These are phyloP conservation scores for Ophiosphaerella korrae DNA, from an alignment of 2,329 filamentous ascomycete genomes.

Conservation along the genomic window DNA sequence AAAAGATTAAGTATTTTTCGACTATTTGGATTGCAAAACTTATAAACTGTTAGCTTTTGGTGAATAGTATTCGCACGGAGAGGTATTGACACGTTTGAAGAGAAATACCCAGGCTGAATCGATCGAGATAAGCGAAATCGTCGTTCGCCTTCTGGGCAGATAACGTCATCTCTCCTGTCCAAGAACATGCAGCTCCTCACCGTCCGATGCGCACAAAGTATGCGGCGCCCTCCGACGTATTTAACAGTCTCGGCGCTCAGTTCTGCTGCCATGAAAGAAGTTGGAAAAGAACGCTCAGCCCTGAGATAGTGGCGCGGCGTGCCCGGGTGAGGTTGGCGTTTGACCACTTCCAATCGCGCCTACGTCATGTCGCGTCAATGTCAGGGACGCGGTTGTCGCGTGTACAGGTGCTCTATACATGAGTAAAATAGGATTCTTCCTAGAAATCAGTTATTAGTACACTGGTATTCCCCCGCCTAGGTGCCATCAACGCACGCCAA, in stretches of 20 bases:
- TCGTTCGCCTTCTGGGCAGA: too few relatives aligned
- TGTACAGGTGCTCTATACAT: not conserved
- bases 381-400: constrained; percentile 14
- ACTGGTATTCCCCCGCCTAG: not conserved
- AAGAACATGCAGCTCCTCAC: too few relatives aligned
- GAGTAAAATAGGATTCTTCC: not conserved
- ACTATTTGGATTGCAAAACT: too few relatives aligned
- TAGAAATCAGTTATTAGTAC: not conserved
- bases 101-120: too few relatives aligned
- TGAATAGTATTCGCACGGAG: too few relatives aligned
- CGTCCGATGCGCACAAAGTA: not conserved
- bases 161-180: too few relatives aligned
- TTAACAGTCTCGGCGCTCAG: constrained; percentile 3
- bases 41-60: too few relatives aligned
- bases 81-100: too few relatives aligned
- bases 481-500: not conserved
- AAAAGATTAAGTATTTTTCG: too few relatives aligned
- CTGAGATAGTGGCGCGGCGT: constrained; percentile 4
- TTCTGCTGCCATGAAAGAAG: constrained; percentile 4
- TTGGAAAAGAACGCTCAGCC: constrained; percentile 1
- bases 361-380: constrained; percentile 9
- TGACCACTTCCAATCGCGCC: not conserved
- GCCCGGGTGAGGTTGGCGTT: not conserved
- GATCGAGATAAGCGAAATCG: too few relatives aligned
- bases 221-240: not conserved